phyloP scores from a whole-genome alignment of 2,329 filamentous ascomycete genomes.

The Clonostachys rhizophaga region DNA sequence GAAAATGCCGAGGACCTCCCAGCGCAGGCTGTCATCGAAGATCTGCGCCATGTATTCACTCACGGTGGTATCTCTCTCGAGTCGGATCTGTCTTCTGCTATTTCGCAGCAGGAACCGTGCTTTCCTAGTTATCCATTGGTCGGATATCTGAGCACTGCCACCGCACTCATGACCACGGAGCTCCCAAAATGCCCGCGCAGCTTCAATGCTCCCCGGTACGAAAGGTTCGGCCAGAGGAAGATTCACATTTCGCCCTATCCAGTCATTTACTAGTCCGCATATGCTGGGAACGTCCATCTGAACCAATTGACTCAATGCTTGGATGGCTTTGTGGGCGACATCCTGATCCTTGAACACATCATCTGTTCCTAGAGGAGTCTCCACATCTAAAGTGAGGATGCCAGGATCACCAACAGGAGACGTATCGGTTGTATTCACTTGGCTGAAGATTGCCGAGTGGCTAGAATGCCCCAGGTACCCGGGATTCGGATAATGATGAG shows the following conservation, averaged over 20 bases:
- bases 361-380: background rate
- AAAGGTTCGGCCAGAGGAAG: background rate
- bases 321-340: background rate
- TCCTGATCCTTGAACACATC: conserved; percentile 1
- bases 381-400: too few species aligned
- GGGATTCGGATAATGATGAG: conserved; percentile 10
- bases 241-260: background rate
- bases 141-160: background rate
- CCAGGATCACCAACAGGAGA: background rate
- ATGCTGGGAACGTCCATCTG: background rate
- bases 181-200: background rate
- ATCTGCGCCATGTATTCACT: too few species aligned
- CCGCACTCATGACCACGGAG: conserved; percentile 1
- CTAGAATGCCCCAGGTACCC: conserved; percentile 13
- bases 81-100: background rate
- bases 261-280: background rate
- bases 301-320: background rate
- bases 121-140: too few species aligned
- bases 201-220: background rate
- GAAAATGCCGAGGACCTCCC: conserved; percentile 16
- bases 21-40: conserved; percentile 5
- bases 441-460: conserved; percentile 5
- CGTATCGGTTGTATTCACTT: background rate
- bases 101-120: background rate
- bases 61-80: background rate